Evolutionary conservation across 345 rosid species (phyloP).

Genomic region (Zanthoxylum bungeanum): DNA sequence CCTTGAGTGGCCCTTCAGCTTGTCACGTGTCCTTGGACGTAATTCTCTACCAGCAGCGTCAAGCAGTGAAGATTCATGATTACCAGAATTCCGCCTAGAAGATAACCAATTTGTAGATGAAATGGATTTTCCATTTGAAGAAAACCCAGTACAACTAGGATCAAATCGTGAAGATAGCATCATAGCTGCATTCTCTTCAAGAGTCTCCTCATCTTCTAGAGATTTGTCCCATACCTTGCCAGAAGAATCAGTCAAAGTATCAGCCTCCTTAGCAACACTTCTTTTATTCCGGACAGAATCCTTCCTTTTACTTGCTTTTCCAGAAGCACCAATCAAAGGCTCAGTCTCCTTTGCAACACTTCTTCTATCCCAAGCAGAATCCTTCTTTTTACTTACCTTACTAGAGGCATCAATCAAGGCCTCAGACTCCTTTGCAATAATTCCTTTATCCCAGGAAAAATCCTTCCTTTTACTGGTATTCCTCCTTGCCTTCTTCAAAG

Average conservation of each 20-base stretch:
- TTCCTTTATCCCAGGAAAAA: slow-evolving; percentile 22
- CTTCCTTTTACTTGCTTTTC: slow-evolving; percentile 17
- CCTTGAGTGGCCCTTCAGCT: slow-evolving; percentile 53
- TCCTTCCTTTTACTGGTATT: slow-evolving; percentile 57
- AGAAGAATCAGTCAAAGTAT: slow-evolving; percentile 35
- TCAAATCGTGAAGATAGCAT: slow-evolving; percentile 94
- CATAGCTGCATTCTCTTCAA: slow-evolving; percentile 96
- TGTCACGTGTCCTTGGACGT: slow-evolving; percentile 65
- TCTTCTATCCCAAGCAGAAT: slow-evolving; percentile 26
- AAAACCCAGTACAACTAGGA: slow-evolving; percentile 79
- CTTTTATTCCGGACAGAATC: slow-evolving; percentile 15
- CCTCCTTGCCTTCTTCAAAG: slow-evolving; percentile 30
- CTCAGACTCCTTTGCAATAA: slow-evolving; percentile 36
- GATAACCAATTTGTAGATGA: slow-evolving; percentile 37
- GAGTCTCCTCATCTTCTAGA: slow-evolving; percentile 82
- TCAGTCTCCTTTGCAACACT: slow-evolving; percentile 38
- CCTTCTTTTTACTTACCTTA: slow-evolving; percentile 47
- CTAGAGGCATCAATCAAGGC: slow-evolving; percentile 32
- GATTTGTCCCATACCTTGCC: slow-evolving; percentile 33
- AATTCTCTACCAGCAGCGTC: slow-evolving; percentile 65
- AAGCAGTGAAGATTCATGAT: slow-evolving; percentile 41
- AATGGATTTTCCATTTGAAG: slow-evolving; percentile 46
- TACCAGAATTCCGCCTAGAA: slow-evolving; percentile 30
- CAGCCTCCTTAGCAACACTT: slow-evolving; percentile 34
- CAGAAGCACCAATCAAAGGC: slow-evolving; percentile 34